Conservation (phyloP, 768 basidiomycete genomes). For the Plicaturopsis crispa region DNA sequence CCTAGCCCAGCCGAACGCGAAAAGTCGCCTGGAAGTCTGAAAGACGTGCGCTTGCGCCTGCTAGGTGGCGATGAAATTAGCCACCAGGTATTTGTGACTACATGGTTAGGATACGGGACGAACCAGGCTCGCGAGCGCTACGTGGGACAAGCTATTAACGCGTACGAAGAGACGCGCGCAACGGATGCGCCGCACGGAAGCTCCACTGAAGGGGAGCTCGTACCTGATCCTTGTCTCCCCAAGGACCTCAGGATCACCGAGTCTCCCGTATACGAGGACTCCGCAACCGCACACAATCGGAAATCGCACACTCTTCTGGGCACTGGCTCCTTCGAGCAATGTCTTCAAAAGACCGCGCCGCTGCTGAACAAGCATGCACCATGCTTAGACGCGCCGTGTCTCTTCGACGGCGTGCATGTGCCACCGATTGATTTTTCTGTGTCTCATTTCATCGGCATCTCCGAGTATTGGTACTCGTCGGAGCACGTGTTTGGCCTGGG, state of each 20-base stretch:
- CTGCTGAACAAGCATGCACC: slow-evolving; percentile 81
- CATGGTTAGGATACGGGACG: slow-evolving; percentile 97
- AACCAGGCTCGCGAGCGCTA: slow-evolving; percentile 96
- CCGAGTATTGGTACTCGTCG: slow-evolving; percentile 99
- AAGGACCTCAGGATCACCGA: slow-evolving; percentile 60
- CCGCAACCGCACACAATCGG: slow-evolving; percentile 33
- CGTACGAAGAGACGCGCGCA: slow-evolving; percentile 38
- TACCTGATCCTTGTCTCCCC: slow-evolving; percentile 90
- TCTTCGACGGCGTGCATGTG: slow-evolving; percentile 92
- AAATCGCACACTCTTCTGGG: slow-evolving; percentile 64
- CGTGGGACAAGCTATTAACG: slow-evolving; percentile 56
- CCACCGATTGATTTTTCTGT: slow-evolving; percentile 92
- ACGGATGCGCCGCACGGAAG: slow-evolving; percentile 14
- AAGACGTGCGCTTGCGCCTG: slow-evolving; percentile 75
- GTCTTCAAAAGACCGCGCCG: slow-evolving; percentile 62
- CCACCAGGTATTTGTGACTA: slow-evolving; percentile 94
- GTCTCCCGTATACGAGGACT: slow-evolving; percentile 34
- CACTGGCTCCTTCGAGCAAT: slow-evolving; percentile 86
- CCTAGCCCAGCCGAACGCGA: slow-evolving; percentile 53
- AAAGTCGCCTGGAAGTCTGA: slow-evolving; percentile 52
- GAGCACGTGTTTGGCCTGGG: slow-evolving; percentile 95
- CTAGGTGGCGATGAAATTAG: slow-evolving; percentile 80
- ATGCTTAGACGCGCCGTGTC: slow-evolving; percentile 79
- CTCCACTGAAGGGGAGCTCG: slow-evolving; percentile 21
- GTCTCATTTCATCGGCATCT: slow-evolving; percentile 93